Evolutionary conservation across 83 land plant genomes (phyloP).

Genomic region (Diphasiastrum complanatum): DNA sequence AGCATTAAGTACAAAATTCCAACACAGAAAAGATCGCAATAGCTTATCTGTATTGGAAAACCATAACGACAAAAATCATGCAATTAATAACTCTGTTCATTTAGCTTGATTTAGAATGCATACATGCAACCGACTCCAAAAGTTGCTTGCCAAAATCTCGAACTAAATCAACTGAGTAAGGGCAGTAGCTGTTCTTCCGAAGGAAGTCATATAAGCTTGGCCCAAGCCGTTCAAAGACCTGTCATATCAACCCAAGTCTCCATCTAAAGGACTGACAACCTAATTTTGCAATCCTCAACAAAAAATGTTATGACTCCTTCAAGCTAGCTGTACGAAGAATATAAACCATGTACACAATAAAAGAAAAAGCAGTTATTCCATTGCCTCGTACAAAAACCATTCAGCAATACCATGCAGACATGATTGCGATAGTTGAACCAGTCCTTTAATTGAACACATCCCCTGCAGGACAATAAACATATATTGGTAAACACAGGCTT

Average conservation of each 20-base stretch:
- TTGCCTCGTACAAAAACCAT: no score
- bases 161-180: conserved; percentile 68
- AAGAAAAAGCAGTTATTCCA: neutral
- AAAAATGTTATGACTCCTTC: no score
- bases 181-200: conserved; percentile 55
- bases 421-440: conserved; percentile 40
- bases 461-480: conserved; percentile 23
- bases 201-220: conserved; percentile 79
- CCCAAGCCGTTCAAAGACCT: conserved; percentile 92
- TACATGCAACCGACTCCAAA: conserved; percentile 75
- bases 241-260: conserved; percentile 26
- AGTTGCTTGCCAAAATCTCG: conserved; percentile 73
- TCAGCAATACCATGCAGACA: conserved; percentile 30
- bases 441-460: conserved; percentile 33
- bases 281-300: no score
- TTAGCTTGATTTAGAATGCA: conserved; percentile 26
- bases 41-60: conserved; percentile 11
- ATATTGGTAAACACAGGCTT: neutral
- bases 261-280: no score
- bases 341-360: neutral
- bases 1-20: no score
- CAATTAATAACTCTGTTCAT: neutral
- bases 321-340: neutral
- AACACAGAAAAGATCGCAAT: no score
- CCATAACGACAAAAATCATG: no score